Conservation (phyloP, 176 grass and related monocot species). For the Bothriochloa decipiens region DNA sequence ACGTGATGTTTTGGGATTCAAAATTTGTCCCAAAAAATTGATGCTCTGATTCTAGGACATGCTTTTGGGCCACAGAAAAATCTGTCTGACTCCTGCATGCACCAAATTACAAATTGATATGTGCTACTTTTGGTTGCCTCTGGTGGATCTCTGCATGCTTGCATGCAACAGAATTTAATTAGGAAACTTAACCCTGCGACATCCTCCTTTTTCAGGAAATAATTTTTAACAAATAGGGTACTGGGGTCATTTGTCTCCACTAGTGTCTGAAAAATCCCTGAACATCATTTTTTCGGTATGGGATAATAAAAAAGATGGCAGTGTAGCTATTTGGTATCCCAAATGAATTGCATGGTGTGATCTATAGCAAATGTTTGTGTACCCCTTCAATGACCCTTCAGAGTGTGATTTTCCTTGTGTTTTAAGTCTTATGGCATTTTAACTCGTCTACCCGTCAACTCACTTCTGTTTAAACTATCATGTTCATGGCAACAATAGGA, state of each 20-base stretch:
- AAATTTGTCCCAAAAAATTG: background rate
- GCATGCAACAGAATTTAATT: background rate
- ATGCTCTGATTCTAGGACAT: background rate
- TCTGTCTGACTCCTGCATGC: background rate
- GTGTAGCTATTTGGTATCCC: background rate
- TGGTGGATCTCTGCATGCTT: background rate
- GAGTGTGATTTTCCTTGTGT: background rate
- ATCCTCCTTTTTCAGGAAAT: background rate
- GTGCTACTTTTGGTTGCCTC: background rate
- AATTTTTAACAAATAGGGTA: background rate
- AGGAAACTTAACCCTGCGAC: background rate
- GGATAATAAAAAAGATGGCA: background rate
- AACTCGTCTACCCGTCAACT: conserved; percentile 9
- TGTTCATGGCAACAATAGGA: background rate
- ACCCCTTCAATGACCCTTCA: background rate
- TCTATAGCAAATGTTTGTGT: background rate
- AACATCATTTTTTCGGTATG: background rate
- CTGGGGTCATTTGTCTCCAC: background rate
- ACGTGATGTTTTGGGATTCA: background rate
- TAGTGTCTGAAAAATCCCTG: background rate
- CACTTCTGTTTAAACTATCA: background rate
- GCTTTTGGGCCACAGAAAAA: background rate
- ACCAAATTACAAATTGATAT: background rate
- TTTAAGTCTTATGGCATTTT: background rate
- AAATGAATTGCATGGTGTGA: background rate